Base-by-base conservation (phyloP, 2,329 filamentous ascomycete genomes). In the Zalaria obscura region DNA sequence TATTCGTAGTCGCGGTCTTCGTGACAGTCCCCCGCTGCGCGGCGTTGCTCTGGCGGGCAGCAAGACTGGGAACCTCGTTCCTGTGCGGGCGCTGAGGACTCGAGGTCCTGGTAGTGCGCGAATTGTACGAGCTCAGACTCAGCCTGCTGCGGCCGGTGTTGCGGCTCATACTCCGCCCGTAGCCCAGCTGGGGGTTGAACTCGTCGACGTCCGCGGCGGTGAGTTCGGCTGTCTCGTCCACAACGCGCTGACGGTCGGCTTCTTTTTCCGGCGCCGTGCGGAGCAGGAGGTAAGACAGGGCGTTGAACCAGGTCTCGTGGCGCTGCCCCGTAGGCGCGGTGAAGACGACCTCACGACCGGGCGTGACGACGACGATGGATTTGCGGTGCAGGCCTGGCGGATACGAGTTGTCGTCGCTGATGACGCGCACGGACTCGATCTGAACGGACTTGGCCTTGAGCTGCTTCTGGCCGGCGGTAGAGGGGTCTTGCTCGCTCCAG, bases 231-330 rank as follows among this genome's bases (percentile, higher is more conserved):
- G 55, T 56, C 33, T 68, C 72, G 40, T 58, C 53, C 4, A 42
- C 42, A 18, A 36, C 40, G 11, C 27, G 9, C 26, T 34, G 28
- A 18, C 18, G 18, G 5, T 45, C 43, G 11, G 42, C 79, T 18
- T 73, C 61, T 41, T 59, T 54, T 38, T 68, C 66, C 10, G 71
- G 61, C 26, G 63, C 67, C 28, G 76, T 87, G 36, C 88, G 79
- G 27, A 94, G 72, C 31, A 96, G 72, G 9, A 98, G 73, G 58
- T 98, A 98, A 1, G 86, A 93, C 41, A 98, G 70, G 0, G 91
- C 88, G 55, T 96, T 96, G 71, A 91, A 94, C 91, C 91, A 98
- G 1, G 88, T 96, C 66, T 98, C 91, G 56, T 98, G 91, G 46
- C 91, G 76, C 58, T 95, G 87, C 32, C 86, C 83, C 3, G 91